Conservation (phyloP, 768 basidiomycete genomes). For the Lactarius hatsudake region DNA sequence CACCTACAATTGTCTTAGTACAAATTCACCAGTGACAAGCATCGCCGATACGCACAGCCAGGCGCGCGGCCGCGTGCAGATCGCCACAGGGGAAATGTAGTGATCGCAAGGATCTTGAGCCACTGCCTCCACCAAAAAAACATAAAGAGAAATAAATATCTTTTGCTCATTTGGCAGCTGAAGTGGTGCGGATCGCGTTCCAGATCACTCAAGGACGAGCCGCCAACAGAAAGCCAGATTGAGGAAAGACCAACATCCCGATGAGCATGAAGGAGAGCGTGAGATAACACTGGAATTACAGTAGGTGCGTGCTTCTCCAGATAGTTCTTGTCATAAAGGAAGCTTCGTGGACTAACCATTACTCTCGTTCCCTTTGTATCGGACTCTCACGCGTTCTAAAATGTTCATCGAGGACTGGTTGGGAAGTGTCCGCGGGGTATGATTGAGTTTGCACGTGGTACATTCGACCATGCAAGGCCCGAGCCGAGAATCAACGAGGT, state of each 20-base stretch:
- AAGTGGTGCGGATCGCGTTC: neutral
- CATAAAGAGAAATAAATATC: neutral
- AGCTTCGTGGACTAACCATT: neutral
- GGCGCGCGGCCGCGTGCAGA: neutral
- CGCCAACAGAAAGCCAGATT: neutral
- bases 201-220: neutral
- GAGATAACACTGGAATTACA: neutral
- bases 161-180: neutral
- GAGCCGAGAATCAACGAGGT: constrained; percentile 12
- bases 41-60: constrained; percentile 14
- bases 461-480: constrained; percentile 9
- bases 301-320: neutral
- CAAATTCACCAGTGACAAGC: neutral
- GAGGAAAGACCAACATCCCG: neutral
- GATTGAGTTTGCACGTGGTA: constrained; percentile 2
- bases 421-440: constrained; percentile 1
- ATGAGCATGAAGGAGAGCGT: neutral
- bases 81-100: neutral
- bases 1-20: neutral
- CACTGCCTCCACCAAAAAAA: neutral
- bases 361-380: constrained; percentile 8
- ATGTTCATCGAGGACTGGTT: constrained; percentile 1
- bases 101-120: neutral
- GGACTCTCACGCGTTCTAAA: neutral
- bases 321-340: neutral